Evolutionary conservation across 768 basidiomycete species (phyloP), one percentile per base, ranked within the genome.

Genomic region (Leucocoprinus leucothites): DNA sequence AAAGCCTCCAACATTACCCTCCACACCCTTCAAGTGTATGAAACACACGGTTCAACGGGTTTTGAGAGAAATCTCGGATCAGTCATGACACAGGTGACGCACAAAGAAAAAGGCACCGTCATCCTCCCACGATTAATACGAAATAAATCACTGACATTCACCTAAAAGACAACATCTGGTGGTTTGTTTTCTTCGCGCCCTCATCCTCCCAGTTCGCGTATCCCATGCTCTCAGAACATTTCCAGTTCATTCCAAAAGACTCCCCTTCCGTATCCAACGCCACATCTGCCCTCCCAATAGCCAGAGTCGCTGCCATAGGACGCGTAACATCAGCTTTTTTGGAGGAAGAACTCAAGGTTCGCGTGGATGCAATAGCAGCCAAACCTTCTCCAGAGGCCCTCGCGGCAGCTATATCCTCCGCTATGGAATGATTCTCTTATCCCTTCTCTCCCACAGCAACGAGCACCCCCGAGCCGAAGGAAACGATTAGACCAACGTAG

Each of bases 11-110:
- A 74, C 1, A 64, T 89, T 1, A 60, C 61, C 31, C 64, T 89
- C 26, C 71, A 75, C 3, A 57, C 74, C 11, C 61, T 91, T 9
- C 80, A 87, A 64, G 89, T 90, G 8, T 94, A 94, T 62, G 76
- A 74, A 61, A 93, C 91, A 28, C 75, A 70, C 38, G 81, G 80
- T 1, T 83, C 84, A 1, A 69, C 72, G 0, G 73, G 64, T 1
- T 85, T 90, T 54, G 67, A 70, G n/a, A 53, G 59, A 3, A 75
- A 79, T 41, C 60, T 91, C 56, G 62, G 31, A 26, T 34, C 44
- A 3, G 16, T 57, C 3, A 16, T 57, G 11, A 35, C 38, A 18
- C 34, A 26, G 28, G 9, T 6, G 9, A 18, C 0, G n/a, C 22
- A 25, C 21, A 41, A 8, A n/a, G 6, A n/a, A 3, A 4, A n/a